Evolutionary conservation across 179 eudicot genomes (phyloP).

Genomic region (Pouteria campechiana): DNA sequence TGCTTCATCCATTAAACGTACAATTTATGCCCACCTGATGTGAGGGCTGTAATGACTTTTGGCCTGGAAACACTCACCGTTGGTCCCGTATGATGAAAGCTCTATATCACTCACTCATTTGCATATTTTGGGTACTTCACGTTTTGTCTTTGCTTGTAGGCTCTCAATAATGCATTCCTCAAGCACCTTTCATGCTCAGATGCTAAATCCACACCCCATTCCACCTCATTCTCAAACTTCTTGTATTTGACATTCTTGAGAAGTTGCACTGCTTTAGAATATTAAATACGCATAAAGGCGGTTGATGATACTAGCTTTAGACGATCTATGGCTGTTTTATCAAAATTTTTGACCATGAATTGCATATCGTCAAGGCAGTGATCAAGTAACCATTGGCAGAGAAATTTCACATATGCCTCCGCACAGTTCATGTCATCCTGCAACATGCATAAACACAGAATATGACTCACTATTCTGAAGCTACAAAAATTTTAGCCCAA

Average conservation of each 20-base stretch:
- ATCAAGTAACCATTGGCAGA: slow-evolving; percentile 87
- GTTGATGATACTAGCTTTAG: slow-evolving; percentile 68
- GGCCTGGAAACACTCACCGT: too few species aligned
- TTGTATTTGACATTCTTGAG: slow-evolving; percentile 30
- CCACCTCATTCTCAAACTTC: slow-evolving; percentile 28
- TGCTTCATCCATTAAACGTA: too few species aligned
- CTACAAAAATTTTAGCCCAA: too few species aligned
- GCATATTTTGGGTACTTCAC: too few species aligned
- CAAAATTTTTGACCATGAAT: slow-evolving; percentile 62
- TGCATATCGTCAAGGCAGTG: slow-evolving; percentile 92
- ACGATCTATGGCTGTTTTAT: slow-evolving; percentile 69
- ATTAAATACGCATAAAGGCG: slow-evolving; percentile 58
- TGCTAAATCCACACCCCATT: slow-evolving; percentile 52
- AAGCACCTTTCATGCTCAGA: slow-evolving; percentile 87
- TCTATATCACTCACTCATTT: too few species aligned
- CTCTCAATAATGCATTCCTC: neutral
- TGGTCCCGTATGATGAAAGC: too few species aligned
- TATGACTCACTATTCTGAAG: too few species aligned
- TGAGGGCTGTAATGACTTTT: too few species aligned
- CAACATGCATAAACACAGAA: too few species aligned
- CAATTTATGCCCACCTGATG: too few species aligned
- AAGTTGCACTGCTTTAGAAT: slow-evolving; percentile 31
- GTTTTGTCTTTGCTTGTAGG: too few species aligned
- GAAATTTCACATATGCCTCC: slow-evolving; percentile 74
- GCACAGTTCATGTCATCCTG: slow-evolving; percentile 98